Evolutionary conservation across 129 eudicot genomes (phyloP), one percentile per base, ranked within the genome.

Genomic region (Chrysanthemum makinoi): DNA sequence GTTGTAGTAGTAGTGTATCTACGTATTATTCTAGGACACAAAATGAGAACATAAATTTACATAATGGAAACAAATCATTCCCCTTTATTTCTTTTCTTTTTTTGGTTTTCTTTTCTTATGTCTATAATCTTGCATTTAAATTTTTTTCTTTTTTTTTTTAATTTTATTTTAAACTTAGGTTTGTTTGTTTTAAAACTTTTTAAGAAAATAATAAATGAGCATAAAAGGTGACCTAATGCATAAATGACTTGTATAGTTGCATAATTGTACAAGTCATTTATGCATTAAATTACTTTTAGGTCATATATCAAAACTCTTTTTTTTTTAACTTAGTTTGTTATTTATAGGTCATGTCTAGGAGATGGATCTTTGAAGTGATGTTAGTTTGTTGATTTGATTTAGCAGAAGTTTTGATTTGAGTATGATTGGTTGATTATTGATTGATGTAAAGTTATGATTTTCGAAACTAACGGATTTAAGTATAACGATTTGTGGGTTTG

Each of bases 1-100:
- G 44, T 39, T 39, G 44, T 39, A 39, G 44, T 39, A 7, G 7
- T 1, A 7, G 1, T 0, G 39, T 33, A 30, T 22, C n/a, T n/a
- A 77, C 70, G 76, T 70, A 69, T 43, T 77, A 70, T 77, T 70
- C 81, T 77, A 62, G n/a, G 76, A 71, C 81, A 71, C 66, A 77
- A 77, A 77, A 49, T 76, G 75, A 39, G 9, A 68, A 77, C 70
- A 77, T 77, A 60, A 61, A 68, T 61, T 57, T 65, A 70, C 76
- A 69, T 4, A 39, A 39, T 52, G 53, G 72, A 77, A 77, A 55
- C 81, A 77, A 77, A 71, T 78, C 81, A 78, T 78, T 71, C 51
- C 53, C 13, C 16, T 69, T 69, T 47, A 60, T 24, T 60, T 39
- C 1, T 59, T 55, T 14, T 35, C 19, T 0, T 50, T 33, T 50